Base-by-base conservation (phyloP, 2,329 filamentous ascomycete species). In the Knufia fluminis region DNA sequence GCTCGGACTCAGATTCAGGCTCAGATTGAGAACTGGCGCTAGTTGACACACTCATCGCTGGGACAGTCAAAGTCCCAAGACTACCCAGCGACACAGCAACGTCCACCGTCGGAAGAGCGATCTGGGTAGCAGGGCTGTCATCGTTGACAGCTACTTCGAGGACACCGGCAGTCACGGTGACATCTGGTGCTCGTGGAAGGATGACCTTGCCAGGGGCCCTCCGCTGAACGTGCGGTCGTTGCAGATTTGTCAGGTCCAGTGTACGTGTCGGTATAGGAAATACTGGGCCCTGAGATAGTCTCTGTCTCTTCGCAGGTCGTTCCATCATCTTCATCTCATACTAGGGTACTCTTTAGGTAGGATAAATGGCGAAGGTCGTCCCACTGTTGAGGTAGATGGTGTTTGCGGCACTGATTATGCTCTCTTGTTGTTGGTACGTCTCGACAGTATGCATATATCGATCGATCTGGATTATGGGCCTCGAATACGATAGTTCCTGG, bases 121-220 rank as follows among this genome's bases (percentile, higher is more conserved):
- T 46, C 42, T 56, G 52, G 14, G 54, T 57, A 24, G 47, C 51
- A 8, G 50, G 47, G 20, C 52, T 57, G 17, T 53, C 54, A 36
- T 57, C 56, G 24, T 57, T 57, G 19, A 59, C 52, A 32, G 56
- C 58, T 28, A 59, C 50, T 17, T 57, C 46, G 10, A 58, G 33
- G 2, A 58, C 53, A 36, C 38, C 53, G 10, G 54, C 52, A 2
- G 51, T 48, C 46, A 59, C 54, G 24, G 57, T 58, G 12, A 52
- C 52, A 47, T 58, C 54, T 2, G 52, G 52, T 26, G 46, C 53
- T 41, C 57, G 46, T 9, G 56, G 50, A 4, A 52, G 24, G 3
- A 59, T 35, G 33, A 14, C 52, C 24, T 32, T 51, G 3, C 16
- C 31, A 22, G 17, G 23, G 17, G 14, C 16, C 10, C 24, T 14